phyloP scores from a whole-genome alignment of 83 land plant genomes.

The Diphasiastrum complanatum region DNA sequence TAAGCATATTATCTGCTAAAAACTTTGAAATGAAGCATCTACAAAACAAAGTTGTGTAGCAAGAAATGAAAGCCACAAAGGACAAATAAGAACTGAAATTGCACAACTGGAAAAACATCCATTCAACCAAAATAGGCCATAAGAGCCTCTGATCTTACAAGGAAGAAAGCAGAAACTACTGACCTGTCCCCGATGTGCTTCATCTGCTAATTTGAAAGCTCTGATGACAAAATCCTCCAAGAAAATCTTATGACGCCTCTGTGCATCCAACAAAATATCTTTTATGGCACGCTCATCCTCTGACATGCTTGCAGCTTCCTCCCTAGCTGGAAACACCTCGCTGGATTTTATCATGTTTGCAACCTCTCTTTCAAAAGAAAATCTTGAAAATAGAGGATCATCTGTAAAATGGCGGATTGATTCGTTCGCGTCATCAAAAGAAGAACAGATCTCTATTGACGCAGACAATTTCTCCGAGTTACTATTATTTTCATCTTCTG shows the following conservation, averaged over 20 bases:
- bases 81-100: not conserved
- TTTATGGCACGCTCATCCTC: conserved; percentile 25
- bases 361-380: no score
- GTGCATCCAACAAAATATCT: conserved; percentile 60
- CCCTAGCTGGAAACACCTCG: conserved; percentile 1
- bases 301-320: not conserved
- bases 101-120: not conserved
- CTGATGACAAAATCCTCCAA: conserved; percentile 58
- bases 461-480: no score
- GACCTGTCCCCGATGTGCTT: conserved; percentile 89
- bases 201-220: conserved; percentile 82
- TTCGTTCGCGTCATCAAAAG: no score
- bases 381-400: no score
- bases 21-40: not conserved
- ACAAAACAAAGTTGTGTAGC: not conserved
- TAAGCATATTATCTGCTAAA: not conserved
- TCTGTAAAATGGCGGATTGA: no score
- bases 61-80: not conserved
- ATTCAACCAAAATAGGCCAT: no score
- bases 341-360: not conserved
- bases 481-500: no score
- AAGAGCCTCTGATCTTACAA: not conserved
- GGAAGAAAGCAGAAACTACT: conserved; percentile 8
- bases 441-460: no score
- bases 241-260: conserved; percentile 62